Percentiles rank a stretch among this genome's conserved stretches.
phyloP scores from a whole-genome alignment of 768 basidiomycete species.

The Vishniacozyma victoriae region DNA sequence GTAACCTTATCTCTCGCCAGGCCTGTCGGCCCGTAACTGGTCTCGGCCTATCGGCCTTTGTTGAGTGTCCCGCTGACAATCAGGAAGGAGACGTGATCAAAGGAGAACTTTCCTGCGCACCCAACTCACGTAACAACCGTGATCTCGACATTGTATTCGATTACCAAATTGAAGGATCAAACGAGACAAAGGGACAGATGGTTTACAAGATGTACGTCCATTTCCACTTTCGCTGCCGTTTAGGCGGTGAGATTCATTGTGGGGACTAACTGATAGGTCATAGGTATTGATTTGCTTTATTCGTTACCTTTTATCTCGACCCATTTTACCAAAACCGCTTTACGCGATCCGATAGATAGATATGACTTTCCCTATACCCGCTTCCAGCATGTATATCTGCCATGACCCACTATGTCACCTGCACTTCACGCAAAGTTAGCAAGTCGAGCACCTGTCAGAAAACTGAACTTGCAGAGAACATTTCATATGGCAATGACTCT shows the following conservation, averaged over 20 bases:
- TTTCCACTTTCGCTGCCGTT: neutral
- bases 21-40: too few species aligned
- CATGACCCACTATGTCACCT: too few species aligned
- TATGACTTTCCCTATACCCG: too few species aligned
- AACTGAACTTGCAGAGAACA: too few species aligned
- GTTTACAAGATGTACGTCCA: slow-evolving; percentile 49
- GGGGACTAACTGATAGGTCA: slow-evolving; percentile 35
- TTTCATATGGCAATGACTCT: too few species aligned
- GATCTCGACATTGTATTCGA: slow-evolving; percentile 85
- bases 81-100: slow-evolving; percentile 64
- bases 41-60: too few species aligned
- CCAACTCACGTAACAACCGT: slow-evolving; percentile 87
- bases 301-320: too few species aligned
- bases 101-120: slow-evolving; percentile 70
- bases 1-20: neutral
- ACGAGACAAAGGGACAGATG: slow-evolving; percentile 36
- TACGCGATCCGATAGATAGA: too few species aligned
- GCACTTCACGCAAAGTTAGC: too few species aligned
- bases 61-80: slow-evolving; percentile 25
- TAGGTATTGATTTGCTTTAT: slow-evolving; percentile 10
- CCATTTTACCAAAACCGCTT: too few species aligned
- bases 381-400: too few species aligned
- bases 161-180: slow-evolving; percentile 56
- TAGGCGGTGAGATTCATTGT: neutral
- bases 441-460: too few species aligned